Evolutionary conservation across 108 stramenopile species (phyloP).

Genomic region (Epithemia pelagica): DNA sequence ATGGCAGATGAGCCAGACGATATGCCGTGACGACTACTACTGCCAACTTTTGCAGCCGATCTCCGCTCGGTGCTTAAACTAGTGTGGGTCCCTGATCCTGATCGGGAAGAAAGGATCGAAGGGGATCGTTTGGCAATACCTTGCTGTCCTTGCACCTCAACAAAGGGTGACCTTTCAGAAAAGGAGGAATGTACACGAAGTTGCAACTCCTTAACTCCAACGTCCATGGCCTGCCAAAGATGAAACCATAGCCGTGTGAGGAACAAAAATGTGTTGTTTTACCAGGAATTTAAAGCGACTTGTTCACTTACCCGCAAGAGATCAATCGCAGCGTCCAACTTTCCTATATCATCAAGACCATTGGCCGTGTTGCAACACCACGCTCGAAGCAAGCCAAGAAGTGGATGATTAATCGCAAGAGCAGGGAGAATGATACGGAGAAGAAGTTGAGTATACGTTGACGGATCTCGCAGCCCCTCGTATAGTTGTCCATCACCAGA

Average conservation of each 20-base stretch:
- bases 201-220: conserved; percentile 28
- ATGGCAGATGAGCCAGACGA: neutral
- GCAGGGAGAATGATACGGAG: conserved; percentile 45
- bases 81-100: conserved; percentile 1
- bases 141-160: conserved; percentile 10
- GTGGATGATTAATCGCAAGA: conserved; percentile 54
- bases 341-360: conserved; percentile 46
- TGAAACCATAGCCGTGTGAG: neutral
- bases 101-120: neutral
- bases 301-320: conserved; percentile 35
- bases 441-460: conserved; percentile 44
- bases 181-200: conserved; percentile 35
- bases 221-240: conserved; percentile 7
- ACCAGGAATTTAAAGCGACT: neutral
- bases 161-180: conserved; percentile 32
- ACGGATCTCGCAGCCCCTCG: conserved; percentile 42
- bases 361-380: conserved; percentile 73
- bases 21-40: neutral
- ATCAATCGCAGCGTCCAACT: conserved; percentile 52
- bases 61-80: neutral
- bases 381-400: conserved; percentile 42
- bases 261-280: neutral
- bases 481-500: conserved; percentile 33
- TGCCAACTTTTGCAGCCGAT: neutral
- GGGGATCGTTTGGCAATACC: conserved; percentile 1